phyloP scores from a whole-genome alignment of 129 eudicot genomes.

The Kitagawia praeruptora region DNA sequence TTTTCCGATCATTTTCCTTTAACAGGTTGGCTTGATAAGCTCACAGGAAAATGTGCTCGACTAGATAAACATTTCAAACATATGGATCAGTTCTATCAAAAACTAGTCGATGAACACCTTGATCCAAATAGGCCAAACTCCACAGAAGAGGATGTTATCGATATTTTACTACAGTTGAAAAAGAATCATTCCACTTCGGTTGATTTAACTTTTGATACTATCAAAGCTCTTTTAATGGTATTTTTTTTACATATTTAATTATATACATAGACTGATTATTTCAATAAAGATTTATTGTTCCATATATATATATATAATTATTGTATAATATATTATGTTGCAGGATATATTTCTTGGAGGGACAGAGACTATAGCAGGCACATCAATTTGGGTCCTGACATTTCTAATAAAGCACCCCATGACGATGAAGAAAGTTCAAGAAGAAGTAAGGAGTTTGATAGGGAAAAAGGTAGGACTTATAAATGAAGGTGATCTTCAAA shows the following conservation, averaged over 20 bases:
- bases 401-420: conserved; percentile 29
- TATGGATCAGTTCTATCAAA: conserved; percentile 26
- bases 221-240: conserved; percentile 41
- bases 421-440: conserved; percentile 33
- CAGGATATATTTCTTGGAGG: conserved; percentile 33
- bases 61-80: conserved; percentile 20
- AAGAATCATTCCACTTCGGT: conserved; percentile 3
- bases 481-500: conserved; percentile 27
- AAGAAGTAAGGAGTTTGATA: conserved; percentile 26
- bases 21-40: conserved; percentile 38
- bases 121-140: background rate
- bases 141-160: conserved; percentile 24
- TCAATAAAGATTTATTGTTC: background rate
- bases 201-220: conserved; percentile 29
- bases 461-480: conserved; percentile 13
- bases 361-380: conserved; percentile 30
- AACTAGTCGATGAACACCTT: conserved; percentile 30
- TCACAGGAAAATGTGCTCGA: conserved; percentile 22
- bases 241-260: background rate
- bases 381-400: conserved; percentile 37
- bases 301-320: background rate
- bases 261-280: background rate
- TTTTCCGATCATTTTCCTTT: conserved; percentile 32
- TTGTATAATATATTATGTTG: background rate
- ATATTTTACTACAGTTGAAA: conserved; percentile 24